phyloP scores from a whole-genome alignment of 228 moss, liverwort and hornwort species.

The Sphagnum fallax region DNA sequence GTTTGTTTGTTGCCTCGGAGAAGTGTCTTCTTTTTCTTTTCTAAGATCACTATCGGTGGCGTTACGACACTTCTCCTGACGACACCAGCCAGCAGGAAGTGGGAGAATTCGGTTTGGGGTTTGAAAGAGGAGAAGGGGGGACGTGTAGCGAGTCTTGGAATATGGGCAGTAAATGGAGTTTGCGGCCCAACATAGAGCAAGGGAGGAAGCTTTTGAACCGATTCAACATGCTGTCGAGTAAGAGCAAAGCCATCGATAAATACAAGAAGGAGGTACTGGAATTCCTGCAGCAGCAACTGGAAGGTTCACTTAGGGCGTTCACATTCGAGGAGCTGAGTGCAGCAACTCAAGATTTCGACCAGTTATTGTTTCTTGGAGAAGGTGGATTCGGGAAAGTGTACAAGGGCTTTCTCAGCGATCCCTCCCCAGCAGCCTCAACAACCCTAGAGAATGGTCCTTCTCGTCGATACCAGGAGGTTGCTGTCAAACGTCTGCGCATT shows the following conservation, averaged over 20 bases:
- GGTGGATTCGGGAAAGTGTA: conserved; percentile 15
- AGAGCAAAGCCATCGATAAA: not conserved
- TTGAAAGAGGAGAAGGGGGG: too few species aligned
- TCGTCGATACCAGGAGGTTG: not conserved
- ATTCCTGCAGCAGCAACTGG: not conserved
- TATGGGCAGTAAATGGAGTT: too few species aligned
- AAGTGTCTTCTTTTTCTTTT: too few species aligned
- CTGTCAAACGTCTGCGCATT: not conserved
- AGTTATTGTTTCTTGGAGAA: not conserved
- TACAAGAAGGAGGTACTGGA: not conserved
- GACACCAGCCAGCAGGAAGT: too few species aligned
- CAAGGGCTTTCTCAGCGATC: conserved; percentile 7
- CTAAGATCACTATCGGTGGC: too few species aligned
- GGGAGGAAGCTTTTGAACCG: not conserved
- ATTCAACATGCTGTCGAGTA: not conserved
- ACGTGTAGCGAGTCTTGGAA: too few species aligned
- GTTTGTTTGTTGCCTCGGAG: too few species aligned
- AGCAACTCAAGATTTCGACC: conserved; percentile 7
- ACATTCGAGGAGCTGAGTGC: conserved; percentile 5
- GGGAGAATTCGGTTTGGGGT: too few species aligned
- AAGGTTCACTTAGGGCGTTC: not conserved
- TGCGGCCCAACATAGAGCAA: not conserved
- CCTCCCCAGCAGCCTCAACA: not conserved
- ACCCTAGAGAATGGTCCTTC: not conserved
- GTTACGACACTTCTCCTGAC: too few species aligned